These are phyloP conservation scores for Talaromyces nanjingensis DNA, from an alignment of 495 filamentous ascomycete genomes.

Conservation along the genomic window DNA sequence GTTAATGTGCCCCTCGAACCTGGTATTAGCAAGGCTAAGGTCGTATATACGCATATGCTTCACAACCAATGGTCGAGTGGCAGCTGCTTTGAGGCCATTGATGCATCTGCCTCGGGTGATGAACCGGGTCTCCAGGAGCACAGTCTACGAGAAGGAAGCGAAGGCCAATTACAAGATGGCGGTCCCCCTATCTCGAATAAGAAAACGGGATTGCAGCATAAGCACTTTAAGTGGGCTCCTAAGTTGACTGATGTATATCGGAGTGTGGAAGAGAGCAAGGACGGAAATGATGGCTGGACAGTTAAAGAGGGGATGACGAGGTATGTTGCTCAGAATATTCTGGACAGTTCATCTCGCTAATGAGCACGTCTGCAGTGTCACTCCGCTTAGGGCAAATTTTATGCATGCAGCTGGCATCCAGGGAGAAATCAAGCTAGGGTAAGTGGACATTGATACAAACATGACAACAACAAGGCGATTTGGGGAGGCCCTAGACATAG, in stretches of 20 bases:
- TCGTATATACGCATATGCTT: constrained; percentile 74
- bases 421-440: constrained; percentile 76
- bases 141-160: constrained; percentile 51
- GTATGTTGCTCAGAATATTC: constrained; percentile 38
- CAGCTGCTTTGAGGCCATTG: constrained; percentile 69
- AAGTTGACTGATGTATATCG: constrained; percentile 78
- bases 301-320: constrained; percentile 84
- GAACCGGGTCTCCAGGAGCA: constrained; percentile 50
- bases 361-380: constrained; percentile 56
- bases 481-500: constrained; percentile 4
- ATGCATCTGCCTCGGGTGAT: constrained; percentile 37
- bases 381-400: constrained; percentile 87
- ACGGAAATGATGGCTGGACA: constrained; percentile 93
- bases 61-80: constrained; percentile 83
- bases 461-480: background rate
- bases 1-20: constrained; percentile 81
- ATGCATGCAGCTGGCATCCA: constrained; percentile 64
- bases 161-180: constrained; percentile 26
- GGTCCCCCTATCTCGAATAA: background rate
- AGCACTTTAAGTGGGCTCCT: constrained; percentile 92
- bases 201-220: constrained; percentile 46
- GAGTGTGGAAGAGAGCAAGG: constrained; percentile 68
- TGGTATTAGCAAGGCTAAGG: constrained; percentile 57
- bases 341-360: background rate
- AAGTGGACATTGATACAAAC: constrained; percentile 50